A percentile compares a stretch with the other conserved stretches of the same genome.
These are phyloP conservation scores for Hyaloscypha bicolor DNA, from an alignment of 495 filamentous ascomycete genomes.

Conservation along the genomic window DNA sequence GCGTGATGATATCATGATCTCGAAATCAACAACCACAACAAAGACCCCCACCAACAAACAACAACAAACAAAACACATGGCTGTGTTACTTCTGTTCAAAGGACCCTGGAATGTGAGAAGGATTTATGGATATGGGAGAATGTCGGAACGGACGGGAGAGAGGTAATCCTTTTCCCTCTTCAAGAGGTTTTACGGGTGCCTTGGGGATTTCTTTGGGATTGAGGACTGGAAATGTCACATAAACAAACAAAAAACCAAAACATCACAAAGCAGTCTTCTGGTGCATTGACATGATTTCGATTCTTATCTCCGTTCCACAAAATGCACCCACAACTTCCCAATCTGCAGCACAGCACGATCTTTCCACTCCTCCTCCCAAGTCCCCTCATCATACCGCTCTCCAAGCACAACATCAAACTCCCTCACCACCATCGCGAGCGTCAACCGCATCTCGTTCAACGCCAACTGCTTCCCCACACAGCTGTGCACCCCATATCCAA, in stretches of 20 bases:
- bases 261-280: too few species aligned
- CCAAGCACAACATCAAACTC: constrained; percentile 48
- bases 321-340: constrained; percentile 15
- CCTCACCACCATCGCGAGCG: constrained; percentile 44
- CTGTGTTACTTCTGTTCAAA: neutral
- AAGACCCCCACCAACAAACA: neutral
- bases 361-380: constrained; percentile 37
- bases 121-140: neutral
- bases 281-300: neutral
- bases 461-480: constrained; percentile 58
- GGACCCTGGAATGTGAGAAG: neutral
- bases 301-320: neutral
- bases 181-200: neutral
- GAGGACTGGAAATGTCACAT: too few species aligned
- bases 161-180: neutral
- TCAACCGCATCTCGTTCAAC: constrained; percentile 49
- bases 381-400: constrained; percentile 42
- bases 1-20: constrained; percentile 2
- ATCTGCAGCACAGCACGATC: constrained; percentile 37
- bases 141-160: neutral
- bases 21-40: too few species aligned
- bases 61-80: neutral
- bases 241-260: too few species aligned
- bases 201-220: neutral
- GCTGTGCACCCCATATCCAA: constrained; percentile 45